Percentiles rank a stretch among this genome's conserved stretches.
These are phyloP conservation scores for Pseudoturritis turrita DNA, from an alignment of 345 rosid species.

Conservation along the genomic window DNA sequence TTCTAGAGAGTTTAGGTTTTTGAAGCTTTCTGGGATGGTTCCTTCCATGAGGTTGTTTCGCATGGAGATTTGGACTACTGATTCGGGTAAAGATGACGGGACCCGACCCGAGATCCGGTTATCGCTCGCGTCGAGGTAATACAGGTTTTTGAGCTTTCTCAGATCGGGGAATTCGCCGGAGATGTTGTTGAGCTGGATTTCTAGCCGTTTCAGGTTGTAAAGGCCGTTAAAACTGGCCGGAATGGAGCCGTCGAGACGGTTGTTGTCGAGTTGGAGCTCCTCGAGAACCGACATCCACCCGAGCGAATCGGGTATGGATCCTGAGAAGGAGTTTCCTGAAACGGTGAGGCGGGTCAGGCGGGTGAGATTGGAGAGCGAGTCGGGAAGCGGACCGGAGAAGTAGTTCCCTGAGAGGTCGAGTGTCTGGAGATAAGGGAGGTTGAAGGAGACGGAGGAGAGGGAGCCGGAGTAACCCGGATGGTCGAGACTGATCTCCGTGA, in stretches of 20 bases:
- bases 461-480: slow-evolving; percentile 75
- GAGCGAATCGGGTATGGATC: slow-evolving; percentile 55
- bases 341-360: slow-evolving; percentile 54
- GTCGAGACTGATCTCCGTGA: slow-evolving; percentile 75
- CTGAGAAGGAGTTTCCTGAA: slow-evolving; percentile 62
- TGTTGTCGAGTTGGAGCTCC: slow-evolving; percentile 66
- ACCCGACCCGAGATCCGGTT: slow-evolving; percentile 60
- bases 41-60: slow-evolving; percentile 63
- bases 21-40: slow-evolving; percentile 44
- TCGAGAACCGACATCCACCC: slow-evolving; percentile 49
- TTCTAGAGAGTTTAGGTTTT: slow-evolving; percentile 35
- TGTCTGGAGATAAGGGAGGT: slow-evolving; percentile 51
- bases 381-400: slow-evolving; percentile 57
- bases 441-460: slow-evolving; percentile 47
- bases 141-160: slow-evolving; percentile 47
- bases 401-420: slow-evolving; percentile 67
- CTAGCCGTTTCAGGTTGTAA: slow-evolving; percentile 49
- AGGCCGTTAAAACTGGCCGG: slow-evolving; percentile 51
- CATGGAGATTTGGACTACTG: slow-evolving; percentile 62
- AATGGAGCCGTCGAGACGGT: slow-evolving; percentile 50
- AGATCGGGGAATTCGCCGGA: slow-evolving; percentile 62
- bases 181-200: slow-evolving; percentile 65
- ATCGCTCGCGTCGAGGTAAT: slow-evolving; percentile 63
- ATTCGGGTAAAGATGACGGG: slow-evolving; percentile 48
- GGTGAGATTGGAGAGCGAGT: slow-evolving; percentile 49